Base-by-base conservation (phyloP, 805 yeast genomes). In the Metschnikowia bowlesiae region DNA sequence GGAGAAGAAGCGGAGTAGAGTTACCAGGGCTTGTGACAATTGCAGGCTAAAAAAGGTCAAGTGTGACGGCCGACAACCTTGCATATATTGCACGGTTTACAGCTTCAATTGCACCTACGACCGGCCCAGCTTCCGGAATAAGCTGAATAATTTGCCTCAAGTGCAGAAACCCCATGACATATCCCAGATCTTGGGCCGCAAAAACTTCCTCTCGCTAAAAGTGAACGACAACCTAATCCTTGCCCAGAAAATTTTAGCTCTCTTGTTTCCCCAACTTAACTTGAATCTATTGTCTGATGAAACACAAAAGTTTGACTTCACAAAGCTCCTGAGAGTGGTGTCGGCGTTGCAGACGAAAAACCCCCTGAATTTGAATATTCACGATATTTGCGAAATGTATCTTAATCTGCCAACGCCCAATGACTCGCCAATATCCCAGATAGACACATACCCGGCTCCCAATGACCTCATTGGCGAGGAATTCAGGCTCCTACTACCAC, bases 41-140 rank as follows among this genome's bases (percentile, higher is more conserved):
- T 86, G 94, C 64, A 75, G 92, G 18, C 79, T 78, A 66, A 85
- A 84, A 67, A 87, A 87, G 62, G 88, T 85, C 54, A 83, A 84
- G 62, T 87, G 95, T 66, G 90, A 85, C 63, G 94, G 92, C 4
- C 78, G 79, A 58, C 84, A 79, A 58, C 94, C 92, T 0, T 87
- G 95, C 64, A 78, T 81, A 32, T 89, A 84, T 64, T 89, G 96
- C 63, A 86, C 96, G 1, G 96, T 89, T 1, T 90, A 89, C 68
- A 82, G 88, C 18, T 87, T 86, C 65, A 85, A 81, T 50, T 89
- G 97, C 67, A 82, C 95, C 0, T 89, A 89, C 64, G 87, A 86
- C 61, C 89, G 87, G 60, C 92, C 95, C 8, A 76, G 85, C 47
- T 70, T 76, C 49, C 67, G 87, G 45, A 81, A 79, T 60, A 81